Conservation (phyloP, 179 eudicot genomes). For the Dionaea muscipula region DNA sequence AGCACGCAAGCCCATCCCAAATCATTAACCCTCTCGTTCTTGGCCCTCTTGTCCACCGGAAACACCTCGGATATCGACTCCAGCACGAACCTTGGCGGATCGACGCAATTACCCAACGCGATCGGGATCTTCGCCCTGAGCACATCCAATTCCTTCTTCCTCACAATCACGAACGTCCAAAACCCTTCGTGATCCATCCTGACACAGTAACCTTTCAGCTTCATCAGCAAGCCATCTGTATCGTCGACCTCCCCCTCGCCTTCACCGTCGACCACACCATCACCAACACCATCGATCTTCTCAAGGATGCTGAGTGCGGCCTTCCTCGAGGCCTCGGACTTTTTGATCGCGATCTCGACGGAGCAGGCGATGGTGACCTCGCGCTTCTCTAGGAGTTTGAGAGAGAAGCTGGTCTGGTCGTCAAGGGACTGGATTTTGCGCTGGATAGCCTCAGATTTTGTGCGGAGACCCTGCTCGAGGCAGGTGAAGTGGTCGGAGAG, state of each 20-base stretch:
- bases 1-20: conserved; percentile 95
- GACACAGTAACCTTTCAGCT: conserved; percentile 38
- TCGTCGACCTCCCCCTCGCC: conserved; percentile 37
- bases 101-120: conserved; percentile 56
- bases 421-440: conserved; percentile 47
- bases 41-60: conserved; percentile 64
- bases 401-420: conserved; percentile 34
- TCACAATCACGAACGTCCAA: conserved; percentile 51
- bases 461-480: conserved; percentile 51
- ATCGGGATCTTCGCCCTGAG: conserved; percentile 42
- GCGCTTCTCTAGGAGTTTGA: conserved; percentile 44
- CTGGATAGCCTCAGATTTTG: conserved; percentile 52
- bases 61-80: conserved; percentile 90
- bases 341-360: conserved; percentile 38
- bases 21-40: conserved; percentile 45
- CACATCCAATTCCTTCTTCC: conserved; percentile 70
- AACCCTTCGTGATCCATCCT: conserved; percentile 62
- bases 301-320: conserved; percentile 24
- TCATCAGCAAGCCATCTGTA: conserved; percentile 42
- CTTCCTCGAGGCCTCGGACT: conserved; percentile 30
- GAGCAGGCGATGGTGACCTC: conserved; percentile 50
- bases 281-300: conserved; percentile 1
- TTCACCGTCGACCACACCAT: conserved; percentile 21
- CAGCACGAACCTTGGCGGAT: conserved; percentile 77
- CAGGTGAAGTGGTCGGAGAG: conserved; percentile 79